Conservation (phyloP, 1,284 basidiomycete species). For the Cutaneotrichosporon daszewskae region DNA sequence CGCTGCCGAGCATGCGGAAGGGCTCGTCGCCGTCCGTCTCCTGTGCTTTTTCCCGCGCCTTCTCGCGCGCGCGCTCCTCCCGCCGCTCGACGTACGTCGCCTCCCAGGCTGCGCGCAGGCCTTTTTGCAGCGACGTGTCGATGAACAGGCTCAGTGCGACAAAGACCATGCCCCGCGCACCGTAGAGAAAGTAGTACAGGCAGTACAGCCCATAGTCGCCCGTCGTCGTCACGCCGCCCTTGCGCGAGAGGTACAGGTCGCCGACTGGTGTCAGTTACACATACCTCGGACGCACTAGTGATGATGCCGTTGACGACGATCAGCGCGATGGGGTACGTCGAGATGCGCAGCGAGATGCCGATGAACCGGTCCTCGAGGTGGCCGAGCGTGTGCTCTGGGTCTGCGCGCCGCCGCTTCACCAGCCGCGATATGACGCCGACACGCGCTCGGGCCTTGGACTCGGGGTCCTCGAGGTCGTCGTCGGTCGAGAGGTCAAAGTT, state of each 20-base stretch:
- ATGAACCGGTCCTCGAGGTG: constrained; percentile 19
- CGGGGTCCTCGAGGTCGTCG: constrained; percentile 22
- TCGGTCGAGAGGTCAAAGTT: constrained; percentile 18
- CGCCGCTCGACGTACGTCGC: constrained; percentile 1
- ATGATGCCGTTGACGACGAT: constrained; percentile 25
- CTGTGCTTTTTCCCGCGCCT: not conserved
- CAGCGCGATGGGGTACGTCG: constrained; percentile 22
- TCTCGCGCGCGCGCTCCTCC: not conserved
- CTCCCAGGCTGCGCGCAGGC: constrained; percentile 6
- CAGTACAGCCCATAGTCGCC: constrained; percentile 15
- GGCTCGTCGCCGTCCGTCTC: not conserved
- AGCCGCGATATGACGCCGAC: constrained; percentile 1
- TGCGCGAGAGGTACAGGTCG: constrained; percentile 14
- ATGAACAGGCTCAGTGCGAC: constrained; percentile 10
- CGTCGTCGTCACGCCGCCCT: constrained; percentile 4
- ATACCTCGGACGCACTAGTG: constrained; percentile 7
- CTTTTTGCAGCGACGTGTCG: constrained; percentile 14
- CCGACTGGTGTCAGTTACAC: constrained; percentile 7
- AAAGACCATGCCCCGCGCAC: constrained; percentile 12
- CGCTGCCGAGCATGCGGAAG: not conserved
- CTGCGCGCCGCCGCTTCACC: constrained; percentile 1
- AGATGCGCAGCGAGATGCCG: constrained; percentile 21
- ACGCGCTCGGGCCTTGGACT: not conserved
- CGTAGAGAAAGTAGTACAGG: constrained; percentile 19
- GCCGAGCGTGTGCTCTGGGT: constrained; percentile 6